Percentiles rank a stretch among this genome's conserved stretches.
phyloP scores from a whole-genome alignment of 1,284 basidiomycete genomes.

The Malassezia psittaci region DNA sequence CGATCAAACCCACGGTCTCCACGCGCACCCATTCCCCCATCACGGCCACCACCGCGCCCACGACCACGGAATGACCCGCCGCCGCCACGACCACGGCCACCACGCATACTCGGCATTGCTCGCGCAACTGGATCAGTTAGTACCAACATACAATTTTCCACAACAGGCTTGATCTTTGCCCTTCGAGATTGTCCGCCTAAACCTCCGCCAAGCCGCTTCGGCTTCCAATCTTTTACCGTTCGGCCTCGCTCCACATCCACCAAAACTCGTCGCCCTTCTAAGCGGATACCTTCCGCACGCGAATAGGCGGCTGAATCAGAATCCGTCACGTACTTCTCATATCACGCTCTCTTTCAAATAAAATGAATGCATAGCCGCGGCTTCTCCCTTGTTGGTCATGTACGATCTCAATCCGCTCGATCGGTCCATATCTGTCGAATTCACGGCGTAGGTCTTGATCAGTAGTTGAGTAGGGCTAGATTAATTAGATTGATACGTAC shows the following conservation, averaged over 20 bases:
- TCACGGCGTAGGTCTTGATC: constrained; percentile 84
- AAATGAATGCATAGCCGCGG: constrained; percentile 89
- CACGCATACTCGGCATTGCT: constrained; percentile 31
- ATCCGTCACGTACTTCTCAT: constrained; percentile 54
- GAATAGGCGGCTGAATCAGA: constrained; percentile 79
- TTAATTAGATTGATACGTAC: constrained; percentile 3
- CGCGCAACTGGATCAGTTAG: constrained; percentile 34
- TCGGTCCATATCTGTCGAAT: constrained; percentile 88
- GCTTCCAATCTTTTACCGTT: constrained; percentile 97
- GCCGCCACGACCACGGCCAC: constrained; percentile 35
- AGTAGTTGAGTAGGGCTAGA: constrained; percentile 69
- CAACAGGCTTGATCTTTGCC: constrained; percentile 24
- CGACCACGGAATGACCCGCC: constrained; percentile 39
- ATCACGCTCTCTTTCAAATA: constrained; percentile 93
- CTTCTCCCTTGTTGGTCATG: constrained; percentile 69
- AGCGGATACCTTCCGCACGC: constrained; percentile 92
- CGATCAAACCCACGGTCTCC: constrained; percentile 5
- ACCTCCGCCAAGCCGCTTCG: constrained; percentile 83
- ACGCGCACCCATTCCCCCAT: neutral
- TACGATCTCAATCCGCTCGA: constrained; percentile 82
- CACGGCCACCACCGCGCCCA: constrained; percentile 22
- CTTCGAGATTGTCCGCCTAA: constrained; percentile 69
- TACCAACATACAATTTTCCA: neutral
- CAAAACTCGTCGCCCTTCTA: constrained; percentile 84
- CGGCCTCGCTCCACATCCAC: constrained; percentile 97